Evolutionary conservation across 345 rosid species (phyloP), one percentile per base, ranked within the genome.

Genomic region (Lepidium sativum): DNA sequence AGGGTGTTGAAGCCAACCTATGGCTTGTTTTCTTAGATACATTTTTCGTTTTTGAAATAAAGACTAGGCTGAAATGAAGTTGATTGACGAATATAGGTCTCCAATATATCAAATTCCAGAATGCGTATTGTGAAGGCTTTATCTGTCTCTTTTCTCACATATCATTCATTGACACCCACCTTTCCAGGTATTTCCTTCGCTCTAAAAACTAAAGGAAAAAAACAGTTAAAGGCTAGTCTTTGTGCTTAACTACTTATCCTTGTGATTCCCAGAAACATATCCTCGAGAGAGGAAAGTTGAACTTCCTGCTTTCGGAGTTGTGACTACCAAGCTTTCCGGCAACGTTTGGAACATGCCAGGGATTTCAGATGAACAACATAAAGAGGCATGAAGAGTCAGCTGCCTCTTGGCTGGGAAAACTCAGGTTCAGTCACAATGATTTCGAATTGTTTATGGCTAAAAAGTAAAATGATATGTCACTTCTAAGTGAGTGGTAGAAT

Each of bases 361-460:
- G 61, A 76, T 70, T 5, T 43, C 35, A 39, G 82, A 80, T 59
- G 17, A 35, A 15, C 11, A 56, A 38, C 32, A 3, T 65, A 44
- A 54, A 72, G 4, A 23, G 32, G 25, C 54, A 59, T 18, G 75
- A 64, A 53, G 63, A 38, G n/a, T 67, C 78, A 54, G 87, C 82
- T 42, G 34, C 54, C 68, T 60, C 64, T 59, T 82, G 87, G 81
- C 48, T 82, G 60, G 61, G 60, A 18, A 72, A 48, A 15, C 67
- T 69, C 61, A 35, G 32, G 6, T 80, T 78, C 73, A 67, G 16
- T 14, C 87, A 82, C 51, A 68, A 13, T 60, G 84, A 82, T 63
- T 82, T 75, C 53, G 32, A 76, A 54, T 61, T 80, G 79, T 80
- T 78, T 35, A 71, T 76, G 78, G 71, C 80, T 63, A 74, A 41